Evolutionary conservation across 2,329 filamentous ascomycete species (phyloP), one percentile per base, ranked within the genome.

Genomic region (Ascochyta rabiei): DNA sequence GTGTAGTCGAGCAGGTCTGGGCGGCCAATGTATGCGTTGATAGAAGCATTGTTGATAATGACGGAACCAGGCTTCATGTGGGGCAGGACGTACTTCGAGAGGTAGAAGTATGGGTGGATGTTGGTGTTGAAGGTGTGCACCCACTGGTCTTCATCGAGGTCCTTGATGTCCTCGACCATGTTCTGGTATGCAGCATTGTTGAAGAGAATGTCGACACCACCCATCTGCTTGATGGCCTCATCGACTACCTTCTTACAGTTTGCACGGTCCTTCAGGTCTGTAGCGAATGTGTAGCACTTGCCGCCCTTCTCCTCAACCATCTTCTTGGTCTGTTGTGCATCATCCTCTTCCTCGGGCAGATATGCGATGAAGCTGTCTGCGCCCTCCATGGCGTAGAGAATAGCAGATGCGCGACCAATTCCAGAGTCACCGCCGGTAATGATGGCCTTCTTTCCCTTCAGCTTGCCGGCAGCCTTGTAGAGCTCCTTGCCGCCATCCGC

Each of bases 21-120:
- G 1, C 89, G 88, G 34, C 90, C 90, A 53, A 92, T 84, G 76
- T 93, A 95, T 23, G 87, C 89, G 72, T 93, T 93, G 71, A 95
- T 87, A 28, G 89, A 92, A 39, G 89, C 87, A 71, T 91, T 92
- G 79, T 93, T 95, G 82, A 96, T 91, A 72, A 96, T 91, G 23
- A 85, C 86, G 51, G 85, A 82, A 31, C 91, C 90, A n/a, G 75
- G 73, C 68, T 85, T 84, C 86, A 95, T 89, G 75, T 93, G 88
- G 0, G 86, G 86, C 10, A 95, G 80, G 12, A 82, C 77, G 69
- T 93, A 91, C 74, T 95, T 95, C 56, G 89, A 83, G 31, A 93
- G 80, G 77, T 87, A 93, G 80, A 92, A 95, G 79, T 86, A 88
- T 3, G 89, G 84, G 74, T 93, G 88, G 67, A 95, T 92, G 77